Conservation (phyloP, 2,329 filamentous ascomycete species). For the Trichoderma cornu-damae region DNA sequence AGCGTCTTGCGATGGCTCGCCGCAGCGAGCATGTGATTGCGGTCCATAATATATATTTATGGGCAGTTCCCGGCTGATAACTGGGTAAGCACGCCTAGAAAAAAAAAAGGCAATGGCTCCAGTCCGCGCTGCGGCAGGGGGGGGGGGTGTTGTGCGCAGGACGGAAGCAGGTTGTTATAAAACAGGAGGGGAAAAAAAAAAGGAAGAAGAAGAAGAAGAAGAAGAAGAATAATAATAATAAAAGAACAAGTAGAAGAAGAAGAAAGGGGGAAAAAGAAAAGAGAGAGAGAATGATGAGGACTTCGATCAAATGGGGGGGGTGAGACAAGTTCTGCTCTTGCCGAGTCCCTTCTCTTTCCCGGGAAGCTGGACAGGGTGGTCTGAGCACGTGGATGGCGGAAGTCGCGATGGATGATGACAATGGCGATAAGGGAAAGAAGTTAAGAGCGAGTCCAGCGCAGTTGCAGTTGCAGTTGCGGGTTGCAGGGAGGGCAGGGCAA, state of each 20-base stretch:
- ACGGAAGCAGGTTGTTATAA: not conserved
- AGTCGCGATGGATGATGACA: not conserved
- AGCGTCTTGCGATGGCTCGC: conserved; percentile 18
- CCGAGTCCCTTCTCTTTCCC: too few relatives aligned
- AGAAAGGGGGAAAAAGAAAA: not conserved
- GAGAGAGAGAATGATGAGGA: not conserved
- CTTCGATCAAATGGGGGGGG: too few relatives aligned
- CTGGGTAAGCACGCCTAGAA: conserved; percentile 3
- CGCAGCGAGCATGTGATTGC: conserved; percentile 24
- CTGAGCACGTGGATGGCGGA: conserved; percentile 14
- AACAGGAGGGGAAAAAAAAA: not conserved
- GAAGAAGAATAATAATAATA: not conserved
- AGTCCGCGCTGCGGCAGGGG: conserved; percentile 1
- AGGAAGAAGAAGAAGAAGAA: not conserved
- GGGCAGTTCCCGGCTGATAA: conserved; percentile 5
- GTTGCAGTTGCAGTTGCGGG: too few relatives aligned
- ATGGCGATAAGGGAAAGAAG: conserved; percentile 11
- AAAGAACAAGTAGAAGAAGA: not conserved
- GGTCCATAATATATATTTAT: conserved; percentile 11
- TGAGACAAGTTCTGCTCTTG: not conserved
- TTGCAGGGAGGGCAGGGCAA: too few relatives aligned
- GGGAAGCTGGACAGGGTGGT: too few relatives aligned
- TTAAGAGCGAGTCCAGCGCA: too few relatives aligned
- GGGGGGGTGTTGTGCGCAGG: not conserved
- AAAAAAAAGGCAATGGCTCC: not conserved